These are phyloP conservation scores for Paratrimastix pyriformis DNA, from an alignment of 78 protist genomes.

Conservation along the genomic window DNA sequence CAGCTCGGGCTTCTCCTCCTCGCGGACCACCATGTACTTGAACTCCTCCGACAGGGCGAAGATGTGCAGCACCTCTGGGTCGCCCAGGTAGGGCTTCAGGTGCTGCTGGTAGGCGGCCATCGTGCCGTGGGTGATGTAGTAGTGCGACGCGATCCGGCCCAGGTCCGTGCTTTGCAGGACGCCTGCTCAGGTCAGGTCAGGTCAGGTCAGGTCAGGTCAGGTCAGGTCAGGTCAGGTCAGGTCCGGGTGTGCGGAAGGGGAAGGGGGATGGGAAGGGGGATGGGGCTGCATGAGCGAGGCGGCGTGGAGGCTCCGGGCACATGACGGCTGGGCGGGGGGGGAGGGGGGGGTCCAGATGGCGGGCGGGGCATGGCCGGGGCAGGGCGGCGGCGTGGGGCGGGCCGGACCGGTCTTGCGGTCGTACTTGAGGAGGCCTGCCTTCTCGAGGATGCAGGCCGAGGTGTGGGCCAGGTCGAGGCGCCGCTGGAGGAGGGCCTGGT, in stretches of 20 bases:
- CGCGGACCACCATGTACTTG: conserved; percentile 72
- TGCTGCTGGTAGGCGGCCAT: conserved; percentile 67
- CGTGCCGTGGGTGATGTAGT: conserved; percentile 69
- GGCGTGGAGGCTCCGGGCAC: background rate
- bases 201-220: background rate
- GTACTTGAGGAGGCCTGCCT: conserved; percentile 64
- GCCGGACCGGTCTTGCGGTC: conserved; percentile 73
- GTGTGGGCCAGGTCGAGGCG: conserved; percentile 76
- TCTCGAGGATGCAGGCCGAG: conserved; percentile 81
- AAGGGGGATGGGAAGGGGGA: background rate
- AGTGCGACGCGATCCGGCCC: conserved; percentile 93
- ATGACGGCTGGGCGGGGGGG: too few relatives aligned
- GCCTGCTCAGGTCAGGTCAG: background rate
- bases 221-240: too few relatives aligned
- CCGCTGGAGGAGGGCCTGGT: conserved; percentile 55
- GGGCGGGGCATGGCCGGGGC: background rate
- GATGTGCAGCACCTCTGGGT: conserved; percentile 81
- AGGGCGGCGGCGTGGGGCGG: too few relatives aligned
- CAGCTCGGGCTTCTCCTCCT: conserved; percentile 92
- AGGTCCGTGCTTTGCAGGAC: conserved; percentile 65
- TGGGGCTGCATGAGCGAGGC: background rate
- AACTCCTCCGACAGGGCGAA: conserved; percentile 78
- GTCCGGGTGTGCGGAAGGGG: too few relatives aligned
- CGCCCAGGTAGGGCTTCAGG: conserved; percentile 70
- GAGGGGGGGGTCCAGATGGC: background rate